Conservation (phyloP, 192 early-diverging fungal genomes). For the Mortierella alpina region DNA sequence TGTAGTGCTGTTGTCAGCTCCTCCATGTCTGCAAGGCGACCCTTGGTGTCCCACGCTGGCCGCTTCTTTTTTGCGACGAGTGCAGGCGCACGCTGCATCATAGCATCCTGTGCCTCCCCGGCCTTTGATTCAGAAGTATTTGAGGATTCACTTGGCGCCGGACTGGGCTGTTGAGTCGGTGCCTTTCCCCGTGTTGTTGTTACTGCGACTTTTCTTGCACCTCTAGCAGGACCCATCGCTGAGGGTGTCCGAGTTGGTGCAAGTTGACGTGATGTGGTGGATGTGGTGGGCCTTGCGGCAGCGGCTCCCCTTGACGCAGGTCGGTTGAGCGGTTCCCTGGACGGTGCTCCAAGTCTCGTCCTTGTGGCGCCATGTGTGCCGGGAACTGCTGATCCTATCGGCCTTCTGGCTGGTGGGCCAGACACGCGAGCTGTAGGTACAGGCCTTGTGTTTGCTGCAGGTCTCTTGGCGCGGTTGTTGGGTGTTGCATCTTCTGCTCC, state of each 20-base stretch:
- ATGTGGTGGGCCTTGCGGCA: no score
- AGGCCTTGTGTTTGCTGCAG: background rate
- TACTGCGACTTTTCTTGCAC: background rate
- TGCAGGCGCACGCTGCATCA: background rate
- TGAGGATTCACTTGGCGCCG: constrained; percentile 8
- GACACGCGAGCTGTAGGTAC: background rate
- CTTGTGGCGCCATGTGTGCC: no score
- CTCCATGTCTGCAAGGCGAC: constrained; percentile 86
- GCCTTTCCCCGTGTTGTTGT: background rate
- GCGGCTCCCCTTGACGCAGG: no score
- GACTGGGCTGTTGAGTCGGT: constrained; percentile 13
- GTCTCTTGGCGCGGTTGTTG: constrained; percentile 11
- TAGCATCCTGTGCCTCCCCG: background rate
- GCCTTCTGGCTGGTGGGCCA: constrained; percentile 1
- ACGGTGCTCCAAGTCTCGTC: background rate
- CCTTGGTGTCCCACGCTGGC: constrained; percentile 80
- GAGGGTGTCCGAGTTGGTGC: background rate
- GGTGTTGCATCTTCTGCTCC: constrained; percentile 19
- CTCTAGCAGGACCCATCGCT: background rate
- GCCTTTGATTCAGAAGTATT: constrained; percentile 1
- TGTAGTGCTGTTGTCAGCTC: constrained; percentile 55
- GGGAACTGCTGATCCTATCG: background rate
- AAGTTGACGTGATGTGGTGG: no score
- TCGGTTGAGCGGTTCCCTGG: background rate
- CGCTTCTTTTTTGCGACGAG: constrained; percentile 69